Evolutionary conservation across 306 rosid species (phyloP).

Genomic region (Parietaria judaica): DNA sequence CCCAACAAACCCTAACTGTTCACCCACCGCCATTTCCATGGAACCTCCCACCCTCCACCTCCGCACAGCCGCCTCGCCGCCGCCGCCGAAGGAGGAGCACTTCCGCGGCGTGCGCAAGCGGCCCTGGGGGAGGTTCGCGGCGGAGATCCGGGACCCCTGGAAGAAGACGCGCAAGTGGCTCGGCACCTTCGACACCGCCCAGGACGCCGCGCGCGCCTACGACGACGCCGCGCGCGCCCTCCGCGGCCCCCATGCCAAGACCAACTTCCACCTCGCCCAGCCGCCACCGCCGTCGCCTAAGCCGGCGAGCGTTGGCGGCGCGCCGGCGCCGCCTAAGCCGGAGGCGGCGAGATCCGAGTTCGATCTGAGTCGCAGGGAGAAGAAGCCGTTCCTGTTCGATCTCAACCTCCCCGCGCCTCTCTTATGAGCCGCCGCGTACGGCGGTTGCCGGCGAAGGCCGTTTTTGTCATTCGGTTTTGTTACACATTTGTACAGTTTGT

Average conservation of each 20-base stretch:
- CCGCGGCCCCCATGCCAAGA: constrained; percentile 58
- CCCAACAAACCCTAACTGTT: constrained; percentile 13
- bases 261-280: constrained; percentile 32
- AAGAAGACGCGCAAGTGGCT: constrained; percentile 66
- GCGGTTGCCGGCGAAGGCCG: not conserved
- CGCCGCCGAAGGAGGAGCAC: constrained; percentile 24
- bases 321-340: not conserved
- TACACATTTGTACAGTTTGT: constrained; percentile 25
- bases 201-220: constrained; percentile 64
- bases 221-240: constrained; percentile 50
- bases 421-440: constrained; percentile 19
- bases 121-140: constrained; percentile 66
- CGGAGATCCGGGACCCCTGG: constrained; percentile 70
- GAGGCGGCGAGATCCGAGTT: constrained; percentile 41
- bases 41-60: constrained; percentile 21
- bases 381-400: constrained; percentile 47
- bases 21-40: constrained; percentile 19
- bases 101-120: constrained; percentile 60
- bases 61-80: constrained; percentile 17
- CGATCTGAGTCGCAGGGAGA: constrained; percentile 11
- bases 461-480: not conserved
- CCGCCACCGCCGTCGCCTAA: not conserved
- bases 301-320: not conserved
- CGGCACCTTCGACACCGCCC: constrained; percentile 64
- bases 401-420: constrained; percentile 60